phyloP scores from a whole-genome alignment of 441 rosid species.

The Hypseocharis bilobata region DNA sequence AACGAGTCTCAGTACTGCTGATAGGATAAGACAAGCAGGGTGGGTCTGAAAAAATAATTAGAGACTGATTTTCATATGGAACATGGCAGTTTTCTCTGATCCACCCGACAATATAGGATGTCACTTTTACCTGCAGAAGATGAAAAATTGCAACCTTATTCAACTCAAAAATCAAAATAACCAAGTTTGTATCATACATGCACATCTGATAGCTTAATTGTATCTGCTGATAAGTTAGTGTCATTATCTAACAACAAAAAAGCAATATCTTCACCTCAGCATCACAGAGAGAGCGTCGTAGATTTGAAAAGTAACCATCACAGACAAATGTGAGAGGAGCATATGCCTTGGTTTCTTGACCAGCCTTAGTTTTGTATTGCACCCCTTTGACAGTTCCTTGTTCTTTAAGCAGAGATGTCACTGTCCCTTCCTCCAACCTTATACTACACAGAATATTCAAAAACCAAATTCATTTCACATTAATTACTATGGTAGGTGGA shows the following conservation, averaged over 20 bases:
- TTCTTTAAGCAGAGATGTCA: slow-evolving; percentile 21
- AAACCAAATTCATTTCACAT: too few relatives aligned
- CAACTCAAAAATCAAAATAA: too few relatives aligned
- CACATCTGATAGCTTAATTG: too few relatives aligned
- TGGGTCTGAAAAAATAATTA: slow-evolving; percentile 19
- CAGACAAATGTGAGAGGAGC: slow-evolving; percentile 14
- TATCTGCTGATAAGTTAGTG: neutral
- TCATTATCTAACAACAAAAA: neutral
- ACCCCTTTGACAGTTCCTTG: slow-evolving; percentile 23
- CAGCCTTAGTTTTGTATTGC: slow-evolving; percentile 17
- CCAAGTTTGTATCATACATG: too few relatives aligned
- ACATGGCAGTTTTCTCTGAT: slow-evolving; percentile 22
- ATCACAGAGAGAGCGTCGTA: slow-evolving; percentile 10
- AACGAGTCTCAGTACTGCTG: slow-evolving; percentile 19
- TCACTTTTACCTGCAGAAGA: slow-evolving; percentile 14
- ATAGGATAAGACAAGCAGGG: slow-evolving; percentile 20
- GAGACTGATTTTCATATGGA: slow-evolving; percentile 17
- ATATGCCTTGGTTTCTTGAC: slow-evolving; percentile 9
- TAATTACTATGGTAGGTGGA: too few relatives aligned
- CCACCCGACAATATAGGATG: slow-evolving; percentile 16
- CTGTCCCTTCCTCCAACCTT: slow-evolving; percentile 22
- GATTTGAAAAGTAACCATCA: slow-evolving; percentile 15
- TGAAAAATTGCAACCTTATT: neutral
- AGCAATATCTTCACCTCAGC: neutral
- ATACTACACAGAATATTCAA: slow-evolving; percentile 11